A percentile compares a stretch with the other conserved stretches of the same genome.
Evolutionary conservation across 2,329 filamentous ascomycete species (phyloP).

Genomic region (Pseudocercospora cruenta): DNA sequence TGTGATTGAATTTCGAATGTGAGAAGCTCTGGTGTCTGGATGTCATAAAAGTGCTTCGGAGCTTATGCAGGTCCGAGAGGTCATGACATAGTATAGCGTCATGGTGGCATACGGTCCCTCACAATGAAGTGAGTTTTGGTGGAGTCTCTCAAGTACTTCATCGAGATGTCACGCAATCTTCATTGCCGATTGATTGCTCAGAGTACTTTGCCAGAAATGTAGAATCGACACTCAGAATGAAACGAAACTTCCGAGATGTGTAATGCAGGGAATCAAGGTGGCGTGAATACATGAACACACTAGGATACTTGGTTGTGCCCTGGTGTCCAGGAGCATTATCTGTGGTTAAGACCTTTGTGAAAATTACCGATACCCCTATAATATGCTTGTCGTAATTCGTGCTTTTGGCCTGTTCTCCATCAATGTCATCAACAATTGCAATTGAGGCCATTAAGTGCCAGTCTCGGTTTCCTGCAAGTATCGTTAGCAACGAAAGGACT

Average conservation of each 20-base stretch:
- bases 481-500: conserved; percentile 14
- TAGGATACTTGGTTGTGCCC: background rate
- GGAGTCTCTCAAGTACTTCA: background rate
- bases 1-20: background rate
- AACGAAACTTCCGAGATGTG: background rate
- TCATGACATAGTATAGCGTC: background rate
- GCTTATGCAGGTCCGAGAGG: conserved; percentile 2
- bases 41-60: background rate
- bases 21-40: background rate
- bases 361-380: background rate
- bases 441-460: conserved; percentile 11
- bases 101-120: background rate
- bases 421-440: background rate
- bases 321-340: background rate
- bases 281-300: background rate
- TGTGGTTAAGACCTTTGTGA: background rate
- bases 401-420: background rate
- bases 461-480: conserved; percentile 30
- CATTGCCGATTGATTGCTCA: background rate
- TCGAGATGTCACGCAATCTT: background rate
- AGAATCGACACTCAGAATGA: background rate
- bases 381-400: background rate
- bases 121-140: background rate
- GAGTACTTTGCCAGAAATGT: background rate
- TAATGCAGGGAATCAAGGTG: background rate